These are phyloP conservation scores for Perkinsus marinus DNA, from an alignment of 169 alveolate genomes.

Conservation along the genomic window DNA sequence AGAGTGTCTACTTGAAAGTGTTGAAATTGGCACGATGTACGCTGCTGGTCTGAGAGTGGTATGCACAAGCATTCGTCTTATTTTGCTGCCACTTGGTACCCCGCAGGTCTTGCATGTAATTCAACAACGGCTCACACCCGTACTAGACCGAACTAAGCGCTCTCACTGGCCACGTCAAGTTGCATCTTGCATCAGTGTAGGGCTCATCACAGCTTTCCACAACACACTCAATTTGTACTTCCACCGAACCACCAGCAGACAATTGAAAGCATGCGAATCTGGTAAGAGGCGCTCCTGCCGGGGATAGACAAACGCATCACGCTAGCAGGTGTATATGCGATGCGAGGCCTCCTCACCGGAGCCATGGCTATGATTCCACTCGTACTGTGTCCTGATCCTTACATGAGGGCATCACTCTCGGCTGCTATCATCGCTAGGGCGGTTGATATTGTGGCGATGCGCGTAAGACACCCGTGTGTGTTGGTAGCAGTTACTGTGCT, in stretches of 20 bases:
- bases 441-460: neutral
- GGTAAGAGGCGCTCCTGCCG: neutral
- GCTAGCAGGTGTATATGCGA: neutral
- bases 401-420: neutral
- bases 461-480: neutral
- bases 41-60: neutral
- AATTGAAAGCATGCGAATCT: neutral
- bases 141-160: neutral
- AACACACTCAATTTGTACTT: neutral
- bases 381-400: neutral
- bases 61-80: neutral
- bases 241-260: neutral
- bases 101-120: neutral
- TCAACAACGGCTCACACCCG: neutral
- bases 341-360: neutral
- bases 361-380: neutral
- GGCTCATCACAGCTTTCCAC: neutral
- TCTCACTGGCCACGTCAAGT: neutral
- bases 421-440: neutral
- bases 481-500: neutral
- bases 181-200: neutral
- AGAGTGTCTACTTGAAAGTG: neutral
- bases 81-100: neutral
- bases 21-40: neutral
- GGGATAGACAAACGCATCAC: neutral